Conservation (phyloP, 2,329 filamentous ascomycete species). For the Fusarium sp. region DNA sequence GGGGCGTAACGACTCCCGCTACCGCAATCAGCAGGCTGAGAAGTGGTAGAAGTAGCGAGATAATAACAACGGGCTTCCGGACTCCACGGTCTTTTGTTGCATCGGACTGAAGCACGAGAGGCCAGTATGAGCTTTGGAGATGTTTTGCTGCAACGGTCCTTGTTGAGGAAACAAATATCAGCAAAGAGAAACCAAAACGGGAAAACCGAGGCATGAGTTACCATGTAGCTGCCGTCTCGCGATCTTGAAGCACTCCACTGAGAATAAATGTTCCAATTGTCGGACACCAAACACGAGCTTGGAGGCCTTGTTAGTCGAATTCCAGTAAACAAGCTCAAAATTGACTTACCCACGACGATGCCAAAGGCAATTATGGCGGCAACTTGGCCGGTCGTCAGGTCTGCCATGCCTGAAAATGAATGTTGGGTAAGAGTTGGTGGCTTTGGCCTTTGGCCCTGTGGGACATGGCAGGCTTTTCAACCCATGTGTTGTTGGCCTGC, state of each 20-base stretch:
- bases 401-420: not conserved
- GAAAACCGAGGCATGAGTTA: not conserved
- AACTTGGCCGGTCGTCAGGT: not conserved
- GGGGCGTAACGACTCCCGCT: constrained; percentile 19
- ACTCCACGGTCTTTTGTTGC: constrained; percentile 7
- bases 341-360: not conserved
- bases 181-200: not conserved
- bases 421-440: not conserved
- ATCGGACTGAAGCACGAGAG: constrained; percentile 14
- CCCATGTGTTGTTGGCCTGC: not conserved
- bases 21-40: constrained; percentile 4
- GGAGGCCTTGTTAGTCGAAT: not conserved
- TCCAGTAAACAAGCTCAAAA: not conserved
- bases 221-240: constrained; percentile 16
- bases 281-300: constrained; percentile 19
- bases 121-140: constrained; percentile 20
- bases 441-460: not conserved
- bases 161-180: not conserved
- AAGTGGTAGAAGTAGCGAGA: constrained; percentile 3
- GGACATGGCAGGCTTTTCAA: not conserved
- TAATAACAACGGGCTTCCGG: constrained; percentile 4
- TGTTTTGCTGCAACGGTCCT: constrained; percentile 14
- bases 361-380: not conserved
- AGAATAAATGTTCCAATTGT: constrained; percentile 11
- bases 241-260: constrained; percentile 5